phyloP scores from a whole-genome alignment of 2,329 filamentous ascomycete genomes.

The Chalara sp. region DNA sequence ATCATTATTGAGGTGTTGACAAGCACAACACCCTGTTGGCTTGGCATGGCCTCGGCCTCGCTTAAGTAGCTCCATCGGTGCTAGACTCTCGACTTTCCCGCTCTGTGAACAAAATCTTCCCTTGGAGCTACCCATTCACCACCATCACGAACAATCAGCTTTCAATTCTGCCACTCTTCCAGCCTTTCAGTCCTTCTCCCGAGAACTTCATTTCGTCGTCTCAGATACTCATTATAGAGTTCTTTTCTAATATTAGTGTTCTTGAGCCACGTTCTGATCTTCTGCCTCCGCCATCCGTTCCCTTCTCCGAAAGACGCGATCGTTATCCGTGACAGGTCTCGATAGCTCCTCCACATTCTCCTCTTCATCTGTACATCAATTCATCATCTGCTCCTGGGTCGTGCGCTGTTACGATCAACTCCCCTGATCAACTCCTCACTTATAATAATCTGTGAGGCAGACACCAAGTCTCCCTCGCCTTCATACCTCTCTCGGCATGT shows the following conservation, averaged over 20 bases:
- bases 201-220: constrained; percentile 16
- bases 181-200: constrained; percentile 10
- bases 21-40: too few relatives aligned
- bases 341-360: constrained; percentile 10
- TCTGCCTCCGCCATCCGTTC: constrained; percentile 11
- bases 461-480: constrained; percentile 15
- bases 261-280: constrained; percentile 8
- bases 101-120: too few relatives aligned
- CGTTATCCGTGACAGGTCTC: constrained; percentile 25
- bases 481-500: constrained; percentile 17
- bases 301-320: constrained; percentile 14
- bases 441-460: constrained; percentile 13
- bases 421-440: constrained; percentile 5
- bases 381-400: constrained; percentile 7
- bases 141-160: constrained; percentile 12
- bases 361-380: constrained; percentile 1
- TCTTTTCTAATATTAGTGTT: constrained; percentile 22
- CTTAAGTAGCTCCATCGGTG: too few relatives aligned
- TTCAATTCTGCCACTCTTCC: not conserved
- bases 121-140: not conserved
- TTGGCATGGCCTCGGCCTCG: too few relatives aligned
- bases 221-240: constrained; percentile 8
- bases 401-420: not conserved
- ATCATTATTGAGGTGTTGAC: too few relatives aligned
- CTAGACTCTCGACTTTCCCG: too few relatives aligned